Evolutionary conservation across 2,329 filamentous ascomycete genomes (phyloP), one percentile per base, ranked within the genome.

Genomic region (Xylaria sp.): DNA sequence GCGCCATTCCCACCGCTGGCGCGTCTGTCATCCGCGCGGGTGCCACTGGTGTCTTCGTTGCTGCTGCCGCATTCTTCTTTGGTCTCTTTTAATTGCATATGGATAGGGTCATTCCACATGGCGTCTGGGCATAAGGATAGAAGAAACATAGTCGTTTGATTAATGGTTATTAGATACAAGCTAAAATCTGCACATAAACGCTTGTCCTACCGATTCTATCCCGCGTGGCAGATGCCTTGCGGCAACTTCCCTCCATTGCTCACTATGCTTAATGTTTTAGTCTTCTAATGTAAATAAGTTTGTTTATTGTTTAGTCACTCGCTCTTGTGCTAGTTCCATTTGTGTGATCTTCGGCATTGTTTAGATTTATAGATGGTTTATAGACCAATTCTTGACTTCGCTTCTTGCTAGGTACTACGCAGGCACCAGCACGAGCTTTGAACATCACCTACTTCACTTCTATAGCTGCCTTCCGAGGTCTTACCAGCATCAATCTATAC

Each of bases 1-100:
- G 72, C 61, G 54, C 63, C 36, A 72, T 74, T 33, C 63, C 72
- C 22, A 73, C 72, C 11, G 74, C 66, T 29, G 65, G 64, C 61
- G 65, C 65, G 27, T 29, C 70, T 20, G 49, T 61, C 36, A 45
- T 72, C 29, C 70, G 71, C 47, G 61, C 65, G 17, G 61, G 72
- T 61, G 70, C 73, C 39, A 67, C 71, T 5, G 73, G 74, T 44
- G 69, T 55, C 45, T 15, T 75, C 13, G 72, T 68, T 11, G 68
- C 66, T 44, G 73, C 69, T 13, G 73, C 42, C 42, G 42, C 71
- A 31, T 50, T 74, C 61, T 72, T 70, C 70, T 45, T 75, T 25
- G 73, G 69, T 36, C 67, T 74, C 45, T 63, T 66, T 64, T 68
- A 70, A 31, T 58, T 63, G 39, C 45, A 63, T 65, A 64, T 58